A percentile compares a stretch with the other conserved stretches of the same genome.
Conservation (phyloP, 176 grass and related monocot species). For the Lolium perenne region DNA sequence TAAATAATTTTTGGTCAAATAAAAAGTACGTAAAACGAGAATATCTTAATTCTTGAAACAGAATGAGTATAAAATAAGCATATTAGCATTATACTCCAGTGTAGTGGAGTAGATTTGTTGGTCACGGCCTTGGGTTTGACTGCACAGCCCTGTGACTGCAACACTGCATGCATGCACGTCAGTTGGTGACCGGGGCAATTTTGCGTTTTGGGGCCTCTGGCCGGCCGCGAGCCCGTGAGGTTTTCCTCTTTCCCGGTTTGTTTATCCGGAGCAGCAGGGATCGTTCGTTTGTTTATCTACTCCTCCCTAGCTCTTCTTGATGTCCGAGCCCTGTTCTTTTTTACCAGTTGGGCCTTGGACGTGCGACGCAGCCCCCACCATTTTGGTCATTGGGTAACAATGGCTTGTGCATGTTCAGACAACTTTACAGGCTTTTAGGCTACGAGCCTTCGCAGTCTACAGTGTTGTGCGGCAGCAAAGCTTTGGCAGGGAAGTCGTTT, state of each 20-base stretch:
- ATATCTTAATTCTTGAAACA: too few relatives aligned
- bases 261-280: neutral
- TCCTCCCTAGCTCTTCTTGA: neutral
- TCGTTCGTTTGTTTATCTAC: neutral
- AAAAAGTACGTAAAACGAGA: too few relatives aligned
- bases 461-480: neutral
- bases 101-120: neutral
- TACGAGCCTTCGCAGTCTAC: neutral
- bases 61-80: neutral
- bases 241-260: neutral
- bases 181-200: neutral
- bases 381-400: slow-evolving; percentile 36
- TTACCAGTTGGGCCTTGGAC: neutral
- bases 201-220: neutral
- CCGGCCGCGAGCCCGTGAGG: too few relatives aligned
- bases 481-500: slow-evolving; percentile 22
- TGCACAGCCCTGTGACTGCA: neutral
- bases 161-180: neutral
- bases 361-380: neutral
- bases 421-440: slow-evolving; percentile 37
- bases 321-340: slow-evolving; percentile 16
- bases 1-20: too few relatives aligned
- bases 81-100: neutral
- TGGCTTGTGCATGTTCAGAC: slow-evolving; percentile 24
- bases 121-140: slow-evolving; percentile 14